These are phyloP conservation scores for Diaporthe amygdali DNA, from an alignment of 2,329 filamentous ascomycete species.

Conservation along the genomic window DNA sequence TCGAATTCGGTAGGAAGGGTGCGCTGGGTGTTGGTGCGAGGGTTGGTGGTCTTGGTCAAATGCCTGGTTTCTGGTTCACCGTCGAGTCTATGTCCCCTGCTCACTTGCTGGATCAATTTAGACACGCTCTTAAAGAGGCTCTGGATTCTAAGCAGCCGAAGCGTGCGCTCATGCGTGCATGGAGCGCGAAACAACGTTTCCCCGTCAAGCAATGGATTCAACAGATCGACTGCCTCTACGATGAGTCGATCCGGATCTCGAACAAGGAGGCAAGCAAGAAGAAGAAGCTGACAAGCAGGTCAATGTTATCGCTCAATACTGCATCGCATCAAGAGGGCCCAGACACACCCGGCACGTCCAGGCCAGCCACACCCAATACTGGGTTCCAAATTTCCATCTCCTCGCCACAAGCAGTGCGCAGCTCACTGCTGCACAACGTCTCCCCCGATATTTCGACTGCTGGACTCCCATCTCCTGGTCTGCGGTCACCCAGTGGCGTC, in stretches of 20 bases:
- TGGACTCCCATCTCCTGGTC: conserved; percentile 14
- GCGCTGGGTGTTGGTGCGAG: conserved; percentile 68
- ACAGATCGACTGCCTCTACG: conserved; percentile 65
- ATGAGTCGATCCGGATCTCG: conserved; percentile 60
- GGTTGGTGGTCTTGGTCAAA: conserved; percentile 69
- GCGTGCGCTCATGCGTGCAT: conserved; percentile 66
- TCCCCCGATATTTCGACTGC: conserved; percentile 23
- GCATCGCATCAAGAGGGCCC: conserved; percentile 27
- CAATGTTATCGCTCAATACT: conserved; percentile 29
- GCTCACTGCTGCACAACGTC: conserved; percentile 28
- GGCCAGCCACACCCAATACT: conserved; percentile 17
- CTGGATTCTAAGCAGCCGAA: conserved; percentile 59
- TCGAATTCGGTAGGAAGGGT: conserved; percentile 71
- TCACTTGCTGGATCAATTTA: conserved; percentile 68
- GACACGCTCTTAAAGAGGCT: conserved; percentile 63
- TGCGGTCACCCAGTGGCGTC: conserved; percentile 8
- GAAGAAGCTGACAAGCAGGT: conserved; percentile 27
- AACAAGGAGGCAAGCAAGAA: conserved; percentile 34
- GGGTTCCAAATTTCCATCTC: conserved; percentile 24
- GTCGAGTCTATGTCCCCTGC: conserved; percentile 67
- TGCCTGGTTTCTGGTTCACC: conserved; percentile 75
- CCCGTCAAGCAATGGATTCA: conserved; percentile 71
- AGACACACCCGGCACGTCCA: conserved; percentile 20
- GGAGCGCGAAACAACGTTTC: conserved; percentile 68
- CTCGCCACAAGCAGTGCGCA: conserved; percentile 25